Conservation (phyloP, 2,329 filamentous ascomycete genomes). For the Fusarium incarnatum region DNA sequence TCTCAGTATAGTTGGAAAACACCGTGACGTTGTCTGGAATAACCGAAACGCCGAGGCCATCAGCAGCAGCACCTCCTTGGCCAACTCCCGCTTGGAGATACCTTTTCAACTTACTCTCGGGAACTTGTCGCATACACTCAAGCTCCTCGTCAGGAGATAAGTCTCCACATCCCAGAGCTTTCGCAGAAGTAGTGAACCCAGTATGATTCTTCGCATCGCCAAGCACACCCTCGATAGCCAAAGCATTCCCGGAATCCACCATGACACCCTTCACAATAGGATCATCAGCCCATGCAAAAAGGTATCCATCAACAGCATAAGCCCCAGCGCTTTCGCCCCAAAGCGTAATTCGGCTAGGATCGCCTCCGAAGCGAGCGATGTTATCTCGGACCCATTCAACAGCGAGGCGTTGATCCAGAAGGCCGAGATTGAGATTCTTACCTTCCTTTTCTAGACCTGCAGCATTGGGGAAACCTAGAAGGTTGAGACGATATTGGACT, state of each 20-base stretch:
- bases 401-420: constrained; percentile 37
- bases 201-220: constrained; percentile 19
- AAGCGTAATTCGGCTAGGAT: constrained; percentile 31
- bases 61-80: constrained; percentile 31
- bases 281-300: constrained; percentile 31
- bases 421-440: constrained; percentile 27
- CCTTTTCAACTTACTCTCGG: constrained; percentile 11
- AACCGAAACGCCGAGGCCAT: constrained; percentile 11
- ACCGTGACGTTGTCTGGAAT: constrained; percentile 28
- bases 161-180: constrained; percentile 6
- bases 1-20: constrained; percentile 22
- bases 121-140: constrained; percentile 20
- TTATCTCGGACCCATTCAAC: constrained; percentile 39
- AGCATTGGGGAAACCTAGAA: constrained; percentile 29
- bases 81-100: constrained; percentile 32
- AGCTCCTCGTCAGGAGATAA: constrained; percentile 6
- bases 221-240: constrained; percentile 18
- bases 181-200: constrained; percentile 17
- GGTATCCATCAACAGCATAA: constrained; percentile 30
- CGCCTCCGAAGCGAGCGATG: constrained; percentile 34
- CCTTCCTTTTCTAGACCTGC: not conserved
- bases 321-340: constrained; percentile 38
- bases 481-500: constrained; percentile 33
- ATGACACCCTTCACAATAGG: constrained; percentile 34
- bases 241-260: constrained; percentile 33